Evolutionary conservation across 331 rosid genomes (phyloP).

Genomic region (Telfairia occidentalis): DNA sequence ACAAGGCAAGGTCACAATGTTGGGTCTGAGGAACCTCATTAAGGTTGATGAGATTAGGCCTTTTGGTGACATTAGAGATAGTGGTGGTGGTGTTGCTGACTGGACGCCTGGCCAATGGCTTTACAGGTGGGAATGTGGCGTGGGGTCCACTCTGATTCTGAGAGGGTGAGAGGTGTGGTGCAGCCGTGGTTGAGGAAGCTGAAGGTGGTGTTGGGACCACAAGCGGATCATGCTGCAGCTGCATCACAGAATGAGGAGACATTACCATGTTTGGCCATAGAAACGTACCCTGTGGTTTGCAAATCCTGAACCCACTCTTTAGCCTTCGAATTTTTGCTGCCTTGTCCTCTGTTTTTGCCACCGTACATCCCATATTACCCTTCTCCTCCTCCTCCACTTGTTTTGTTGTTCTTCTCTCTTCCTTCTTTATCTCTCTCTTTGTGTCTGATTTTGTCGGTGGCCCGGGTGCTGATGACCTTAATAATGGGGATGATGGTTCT

Average conservation of each 20-base stretch:
- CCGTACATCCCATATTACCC: conserved; percentile 19
- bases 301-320: conserved; percentile 72
- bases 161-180: conserved; percentile 7
- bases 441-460: conserved; percentile 19
- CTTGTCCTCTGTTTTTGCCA: conserved; percentile 33
- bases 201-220: conserved; percentile 58
- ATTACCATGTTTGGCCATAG: conserved; percentile 46
- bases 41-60: conserved; percentile 37
- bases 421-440: conserved; percentile 18
- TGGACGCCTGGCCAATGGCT: conserved; percentile 60
- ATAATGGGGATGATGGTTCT: conserved; percentile 19
- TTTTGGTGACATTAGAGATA: background rate
- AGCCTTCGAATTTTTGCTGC: conserved; percentile 54
- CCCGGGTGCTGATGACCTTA: conserved; percentile 14
- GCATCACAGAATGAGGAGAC: conserved; percentile 26
- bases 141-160: conserved; percentile 9
- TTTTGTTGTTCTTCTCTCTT: conserved; percentile 10
- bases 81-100: conserved; percentile 28
- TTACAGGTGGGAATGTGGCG: conserved; percentile 42
- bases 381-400: conserved; percentile 12
- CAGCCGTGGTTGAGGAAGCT: conserved; percentile 38
- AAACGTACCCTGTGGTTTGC: conserved; percentile 63
- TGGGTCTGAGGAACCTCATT: conserved; percentile 38
- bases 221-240: conserved; percentile 19
- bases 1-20: conserved; percentile 10